phyloP scores from a whole-genome alignment of 306 rosid genomes.

The Acacia confusa region DNA sequence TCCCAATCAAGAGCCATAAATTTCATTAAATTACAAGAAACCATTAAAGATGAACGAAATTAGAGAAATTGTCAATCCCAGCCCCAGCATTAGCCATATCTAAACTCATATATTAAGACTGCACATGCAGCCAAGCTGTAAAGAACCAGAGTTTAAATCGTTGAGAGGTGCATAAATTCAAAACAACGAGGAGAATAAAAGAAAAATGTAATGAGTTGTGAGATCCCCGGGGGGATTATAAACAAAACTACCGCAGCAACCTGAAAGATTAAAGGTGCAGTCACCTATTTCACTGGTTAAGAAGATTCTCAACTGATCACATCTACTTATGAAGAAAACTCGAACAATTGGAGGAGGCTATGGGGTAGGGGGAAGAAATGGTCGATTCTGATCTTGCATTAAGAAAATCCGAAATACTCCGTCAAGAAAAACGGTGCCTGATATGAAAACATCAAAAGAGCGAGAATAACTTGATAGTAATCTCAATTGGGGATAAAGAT shows the following conservation, averaged over 20 bases:
- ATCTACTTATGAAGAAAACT: background rate
- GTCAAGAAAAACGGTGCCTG: background rate
- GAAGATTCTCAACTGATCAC: background rate
- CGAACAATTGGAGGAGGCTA: background rate
- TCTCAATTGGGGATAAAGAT: background rate
- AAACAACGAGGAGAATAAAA: background rate
- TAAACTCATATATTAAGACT: background rate
- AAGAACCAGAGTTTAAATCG: background rate
- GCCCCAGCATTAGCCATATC: background rate
- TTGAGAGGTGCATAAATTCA: background rate
- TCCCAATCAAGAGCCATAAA: background rate
- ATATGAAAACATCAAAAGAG: background rate
- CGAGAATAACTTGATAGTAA: background rate
- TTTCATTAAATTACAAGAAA: slow-evolving; percentile 7
- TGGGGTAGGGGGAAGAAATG: background rate
- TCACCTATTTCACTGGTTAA: background rate
- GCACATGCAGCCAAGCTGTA: background rate
- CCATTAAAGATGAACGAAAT: background rate
- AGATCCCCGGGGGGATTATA: background rate
- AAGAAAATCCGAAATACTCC: background rate
- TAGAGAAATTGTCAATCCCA: background rate
- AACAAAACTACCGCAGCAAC: background rate
- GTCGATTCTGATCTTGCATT: background rate
- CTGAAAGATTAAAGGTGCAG: background rate
- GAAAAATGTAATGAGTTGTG: background rate